Percentiles rank a stretch among this genome's conserved stretches.
phyloP scores from a whole-genome alignment of 2,329 filamentous ascomycete species.

The Fusarium dimerum region DNA sequence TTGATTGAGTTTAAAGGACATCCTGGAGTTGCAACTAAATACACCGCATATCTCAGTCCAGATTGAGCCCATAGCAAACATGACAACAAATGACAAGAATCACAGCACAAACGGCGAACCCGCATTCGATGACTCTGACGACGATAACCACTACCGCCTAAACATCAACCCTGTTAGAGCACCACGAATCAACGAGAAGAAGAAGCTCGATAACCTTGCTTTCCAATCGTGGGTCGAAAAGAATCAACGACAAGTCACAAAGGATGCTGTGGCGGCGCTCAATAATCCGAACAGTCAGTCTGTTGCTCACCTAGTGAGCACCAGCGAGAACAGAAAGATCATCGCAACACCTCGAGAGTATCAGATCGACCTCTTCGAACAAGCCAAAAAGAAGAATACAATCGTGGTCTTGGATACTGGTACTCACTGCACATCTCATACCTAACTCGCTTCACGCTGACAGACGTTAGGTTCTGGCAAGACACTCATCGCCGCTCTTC shows the following conservation, averaged over 20 bases:
- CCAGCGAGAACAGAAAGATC: conserved; percentile 50
- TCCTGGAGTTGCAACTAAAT: too few species aligned
- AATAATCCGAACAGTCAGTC: conserved; percentile 34
- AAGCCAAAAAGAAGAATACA: conserved; percentile 79
- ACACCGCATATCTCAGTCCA: too few species aligned
- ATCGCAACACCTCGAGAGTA: conserved; percentile 85
- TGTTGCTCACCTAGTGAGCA: conserved; percentile 34
- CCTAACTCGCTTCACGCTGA: neutral
- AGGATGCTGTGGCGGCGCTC: conserved; percentile 21
- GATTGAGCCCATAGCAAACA: too few species aligned
- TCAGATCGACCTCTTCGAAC: conserved; percentile 87
- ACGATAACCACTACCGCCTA: conserved; percentile 31
- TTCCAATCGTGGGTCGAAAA: conserved; percentile 47
- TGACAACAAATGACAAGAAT: neutral
- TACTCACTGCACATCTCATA: conserved; percentile 28
- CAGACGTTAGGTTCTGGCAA: conserved; percentile 75
- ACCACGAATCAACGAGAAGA: conserved; percentile 46
- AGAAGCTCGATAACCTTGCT: conserved; percentile 49
- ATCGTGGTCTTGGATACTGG: conserved; percentile 95
- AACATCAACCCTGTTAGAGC: conserved; percentile 33
- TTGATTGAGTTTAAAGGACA: too few species aligned
- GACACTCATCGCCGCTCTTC: conserved; percentile 88
- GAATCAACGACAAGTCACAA: conserved; percentile 39
- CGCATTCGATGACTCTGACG: conserved; percentile 16
- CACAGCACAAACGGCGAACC: conserved; percentile 4